Percentiles rank a stretch among this genome's conserved stretches.
phyloP scores from a whole-genome alignment of 768 basidiomycete genomes.

The Russula brevipes region DNA sequence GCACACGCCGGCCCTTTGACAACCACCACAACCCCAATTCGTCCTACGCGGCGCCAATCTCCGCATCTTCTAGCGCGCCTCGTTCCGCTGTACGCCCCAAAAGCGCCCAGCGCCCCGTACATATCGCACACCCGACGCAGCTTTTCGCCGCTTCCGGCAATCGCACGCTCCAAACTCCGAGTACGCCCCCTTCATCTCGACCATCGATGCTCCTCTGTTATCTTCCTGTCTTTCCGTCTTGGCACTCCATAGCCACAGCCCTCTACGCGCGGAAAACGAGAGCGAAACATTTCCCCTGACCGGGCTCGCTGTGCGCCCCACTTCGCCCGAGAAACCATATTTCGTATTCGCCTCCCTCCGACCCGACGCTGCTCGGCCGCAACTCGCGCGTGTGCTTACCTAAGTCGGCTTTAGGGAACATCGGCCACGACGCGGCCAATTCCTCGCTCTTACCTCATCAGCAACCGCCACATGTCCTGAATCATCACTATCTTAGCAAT shows the following conservation, averaged over 20 bases:
- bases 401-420: background rate
- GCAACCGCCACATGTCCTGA: background rate
- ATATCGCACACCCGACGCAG: constrained; percentile 15
- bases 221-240: background rate
- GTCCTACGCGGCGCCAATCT: constrained; percentile 5
- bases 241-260: background rate
- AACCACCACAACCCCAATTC: constrained; percentile 3
- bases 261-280: background rate
- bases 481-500: constrained; percentile 9
- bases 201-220: background rate
- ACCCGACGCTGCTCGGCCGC: background rate
- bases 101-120: constrained; percentile 11
- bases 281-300: background rate
- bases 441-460: constrained; percentile 6
- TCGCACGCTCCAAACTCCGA: constrained; percentile 20
- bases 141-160: constrained; percentile 1
- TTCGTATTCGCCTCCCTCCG: constrained; percentile 6
- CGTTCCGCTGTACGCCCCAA: constrained; percentile 6
- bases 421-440: too few relatives aligned
- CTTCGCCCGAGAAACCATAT: background rate
- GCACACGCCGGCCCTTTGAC: constrained; percentile 12
- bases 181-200: background rate
- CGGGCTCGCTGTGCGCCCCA: background rate
- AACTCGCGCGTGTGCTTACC: background rate
- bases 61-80: constrained; percentile 18